Conservation (phyloP, 805 yeast species). For the Lachancea sp. region DNA sequence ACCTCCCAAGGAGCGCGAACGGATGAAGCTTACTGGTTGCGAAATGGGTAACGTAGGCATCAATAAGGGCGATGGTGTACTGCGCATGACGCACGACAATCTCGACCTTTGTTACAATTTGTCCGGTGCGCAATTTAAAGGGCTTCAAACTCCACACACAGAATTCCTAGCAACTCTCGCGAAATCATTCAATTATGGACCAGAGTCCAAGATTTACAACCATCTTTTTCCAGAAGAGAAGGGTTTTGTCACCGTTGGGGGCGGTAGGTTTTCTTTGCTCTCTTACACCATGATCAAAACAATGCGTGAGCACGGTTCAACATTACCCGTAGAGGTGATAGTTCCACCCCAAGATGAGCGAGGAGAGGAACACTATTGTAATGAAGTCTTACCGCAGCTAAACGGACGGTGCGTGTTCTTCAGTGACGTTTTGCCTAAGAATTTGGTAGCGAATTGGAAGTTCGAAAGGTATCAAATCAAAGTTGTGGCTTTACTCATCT, state of each 20-base stretch:
- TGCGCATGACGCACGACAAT: conserved; percentile 11
- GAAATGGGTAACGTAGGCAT: conserved; percentile 10
- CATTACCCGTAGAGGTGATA: conserved; percentile 73
- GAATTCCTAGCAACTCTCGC: conserved; percentile 2
- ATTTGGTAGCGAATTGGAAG: conserved; percentile 36
- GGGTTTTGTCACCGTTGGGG: conserved; percentile 72
- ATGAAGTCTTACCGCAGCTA: conserved; percentile 50
- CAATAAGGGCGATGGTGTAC: conserved; percentile 5
- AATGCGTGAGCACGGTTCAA: conserved; percentile 59
- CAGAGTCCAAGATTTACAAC: conserved; percentile 3
- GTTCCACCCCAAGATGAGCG: conserved; percentile 59
- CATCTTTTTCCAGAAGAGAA: conserved; percentile 32
- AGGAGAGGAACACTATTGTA: conserved; percentile 67
- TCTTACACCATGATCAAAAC: conserved; percentile 47
- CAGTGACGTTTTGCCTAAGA: conserved; percentile 43
- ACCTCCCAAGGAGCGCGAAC: conserved; percentile 5
- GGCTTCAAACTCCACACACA: conserved; percentile 7
- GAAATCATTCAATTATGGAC: conserved; percentile 2
- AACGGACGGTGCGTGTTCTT: conserved; percentile 57
- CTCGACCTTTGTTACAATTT: conserved; percentile 18
- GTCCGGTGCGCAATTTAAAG: conserved; percentile 10
- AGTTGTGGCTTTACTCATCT: conserved; percentile 63
- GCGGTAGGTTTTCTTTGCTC: conserved; percentile 63
- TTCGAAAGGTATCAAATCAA: conserved; percentile 61
- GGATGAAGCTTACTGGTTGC: conserved; percentile 7